Base-by-base conservation (phyloP, 2,329 filamentous ascomycete genomes). In the Thielaviopsis musarum region DNA sequence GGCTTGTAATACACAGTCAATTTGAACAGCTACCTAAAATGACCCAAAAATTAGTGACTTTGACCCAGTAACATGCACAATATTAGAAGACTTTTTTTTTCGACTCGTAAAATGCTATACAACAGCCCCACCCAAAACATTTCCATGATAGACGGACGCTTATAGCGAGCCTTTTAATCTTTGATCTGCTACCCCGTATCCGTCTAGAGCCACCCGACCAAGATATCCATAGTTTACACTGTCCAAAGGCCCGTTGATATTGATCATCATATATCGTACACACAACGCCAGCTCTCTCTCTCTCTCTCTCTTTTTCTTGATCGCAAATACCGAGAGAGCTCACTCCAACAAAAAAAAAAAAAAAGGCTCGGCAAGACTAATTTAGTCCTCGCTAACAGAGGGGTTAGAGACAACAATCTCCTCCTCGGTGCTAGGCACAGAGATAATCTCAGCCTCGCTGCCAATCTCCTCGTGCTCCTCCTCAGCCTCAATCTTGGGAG, bases 251-350 rank as follows among this genome's bases (percentile, higher is more conserved):
- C 54, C 17, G 13, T 58, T 58, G 56, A 58, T 52, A 58, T 58
- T 58, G 45, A 57, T 51, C 45, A 53, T 38, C 56, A 41, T 19
- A 53, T 58, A 58, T 58, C 56, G 56, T 58, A 58, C 56, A 58
- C 49, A 24, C 22, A 48, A n/a, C 34, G 22, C 17, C 19, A 34
- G 53, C 53, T 41, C 28, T n/a, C 15, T 19, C 26, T 56, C 30
- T 21, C 19, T 7, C 15, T 26, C 15, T 56, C 41, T 55, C 38
- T 26, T 3, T 7, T 24, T 3, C 19, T 45, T 41, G 6, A 34
- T 41, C 2, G 38, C 38, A 45, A 6, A 45, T 3, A 45, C 13
- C 10, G 5, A n/a, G 17, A 15, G 17, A 4, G 13, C 17, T 45
- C 17, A 30, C 13, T 28, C 24, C 24, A 1, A 6, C 5, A 54